Evolutionary conservation across 768 basidiomycete species (phyloP).

Genomic region (Pulveroboletus frians): DNA sequence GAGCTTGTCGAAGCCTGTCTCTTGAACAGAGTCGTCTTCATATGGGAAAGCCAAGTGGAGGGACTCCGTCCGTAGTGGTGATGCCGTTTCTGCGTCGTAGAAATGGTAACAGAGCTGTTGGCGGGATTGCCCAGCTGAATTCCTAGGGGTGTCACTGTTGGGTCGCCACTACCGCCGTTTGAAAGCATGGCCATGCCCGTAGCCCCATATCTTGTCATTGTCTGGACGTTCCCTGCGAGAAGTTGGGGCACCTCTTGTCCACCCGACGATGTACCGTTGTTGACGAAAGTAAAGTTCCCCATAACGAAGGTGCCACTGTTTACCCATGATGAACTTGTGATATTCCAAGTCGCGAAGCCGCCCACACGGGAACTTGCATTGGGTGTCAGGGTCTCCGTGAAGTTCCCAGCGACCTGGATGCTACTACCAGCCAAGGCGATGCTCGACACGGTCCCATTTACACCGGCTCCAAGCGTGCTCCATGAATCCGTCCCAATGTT

Average conservation of each 20-base stretch:
- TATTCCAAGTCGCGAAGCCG: conserved; percentile 78
- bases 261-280: conserved; percentile 52
- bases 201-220: conserved; percentile 62
- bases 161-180: conserved; percentile 54
- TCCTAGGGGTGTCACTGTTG: conserved; percentile 56
- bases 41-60: conserved; percentile 46
- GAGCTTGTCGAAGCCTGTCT: conserved; percentile 49
- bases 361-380: conserved; percentile 37
- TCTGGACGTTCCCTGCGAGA: conserved; percentile 61
- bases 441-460: conserved; percentile 69
- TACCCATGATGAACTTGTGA: conserved; percentile 56
- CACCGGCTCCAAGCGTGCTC: conserved; percentile 64
- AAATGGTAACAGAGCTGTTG: conserved; percentile 29
- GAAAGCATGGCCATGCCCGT: conserved; percentile 75
- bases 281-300: conserved; percentile 65
- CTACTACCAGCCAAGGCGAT: conserved; percentile 47
- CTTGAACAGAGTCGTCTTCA: conserved; percentile 37
- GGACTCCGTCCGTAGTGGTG: conserved; percentile 33
- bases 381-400: conserved; percentile 45
- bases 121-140: conserved; percentile 46
- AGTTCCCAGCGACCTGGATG: conserved; percentile 71
- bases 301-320: conserved; percentile 69
- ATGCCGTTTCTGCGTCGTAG: conserved; percentile 36
- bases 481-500: conserved; percentile 61
- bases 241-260: conserved; percentile 45